Evolutionary conservation across 148 eudicot species (phyloP), one percentile per base, ranked within the genome.

Genomic region (Camellia japonica): DNA sequence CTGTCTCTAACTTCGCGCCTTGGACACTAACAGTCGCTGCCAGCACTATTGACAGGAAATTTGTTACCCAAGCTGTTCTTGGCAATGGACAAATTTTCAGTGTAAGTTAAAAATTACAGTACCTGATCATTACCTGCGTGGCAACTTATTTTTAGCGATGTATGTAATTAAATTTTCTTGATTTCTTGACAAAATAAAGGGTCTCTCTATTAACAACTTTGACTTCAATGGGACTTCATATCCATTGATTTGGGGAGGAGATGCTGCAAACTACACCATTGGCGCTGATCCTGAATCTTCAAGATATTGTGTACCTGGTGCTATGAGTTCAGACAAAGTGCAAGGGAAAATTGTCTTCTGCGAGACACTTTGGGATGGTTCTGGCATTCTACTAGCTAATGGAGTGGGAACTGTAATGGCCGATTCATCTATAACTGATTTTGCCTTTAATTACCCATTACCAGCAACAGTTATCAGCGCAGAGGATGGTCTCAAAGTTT

Each of bases 11-110:
- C 75, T 72, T 72, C 20, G 75, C 75, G 14, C 75, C 75, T 3
- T 72, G 75, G 75, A 20, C 61, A 54, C 61, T 72, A 19, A 72
- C 75, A 42, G 75, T 72, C 4, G 75, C 75, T 11, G 75, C 75
- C 38, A 72, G 75, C 20, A 11, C 43, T n/a, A 72, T 72, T 23
- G 75, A 72, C 18, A 72, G 75, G 75, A 72, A 72, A 12, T 72
- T 72, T 54, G 52, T 72, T 72, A 7, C 75, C 61, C 42, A 30
- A 51, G 75, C 54, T 46, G 44, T 52, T 20, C 60, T 72, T 3
- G 75, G 61, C 60, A 54, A 72, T 23, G 75, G 75, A 52, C 61
- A 72, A 72, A 43, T 54, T 54, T 23, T 52, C 75, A 19, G 43
- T 20, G 61, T 72, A 54, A 51, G 75, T 23, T 20, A 6, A 12